phyloP scores from a whole-genome alignment of 805 yeast genomes.

The Saccharomycopsis sp. region DNA sequence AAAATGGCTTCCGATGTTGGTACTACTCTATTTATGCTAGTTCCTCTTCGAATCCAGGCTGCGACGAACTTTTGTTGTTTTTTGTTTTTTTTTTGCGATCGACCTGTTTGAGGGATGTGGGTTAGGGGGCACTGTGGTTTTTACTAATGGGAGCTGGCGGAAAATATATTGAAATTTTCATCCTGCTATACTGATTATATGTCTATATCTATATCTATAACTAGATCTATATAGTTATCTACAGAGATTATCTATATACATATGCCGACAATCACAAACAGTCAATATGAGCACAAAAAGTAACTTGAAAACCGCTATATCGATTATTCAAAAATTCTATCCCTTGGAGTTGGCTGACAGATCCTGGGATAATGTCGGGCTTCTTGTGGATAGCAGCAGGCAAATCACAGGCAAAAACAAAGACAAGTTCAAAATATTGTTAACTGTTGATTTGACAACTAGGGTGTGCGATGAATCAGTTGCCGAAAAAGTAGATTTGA shows the following conservation, averaged over 20 bases:
- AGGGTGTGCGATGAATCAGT: constrained; percentile 85
- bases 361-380: constrained; percentile 94
- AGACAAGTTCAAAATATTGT: constrained; percentile 30
- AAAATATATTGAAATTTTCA: too few relatives aligned
- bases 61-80: background rate
- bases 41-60: background rate
- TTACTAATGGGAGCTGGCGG: too few relatives aligned
- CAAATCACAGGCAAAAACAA: constrained; percentile 28
- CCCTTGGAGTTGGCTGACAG: constrained; percentile 78
- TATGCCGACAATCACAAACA: too few relatives aligned
- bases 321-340: constrained; percentile 62
- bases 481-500: constrained; percentile 40
- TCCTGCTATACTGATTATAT: too few relatives aligned
- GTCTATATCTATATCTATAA: too few relatives aligned
- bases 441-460: constrained; percentile 82
- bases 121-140: too few relatives aligned
- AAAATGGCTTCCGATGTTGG: background rate
- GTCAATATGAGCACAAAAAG: background rate
- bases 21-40: background rate
- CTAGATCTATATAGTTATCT: too few relatives aligned
- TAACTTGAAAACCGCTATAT: constrained; percentile 39
- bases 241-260: too few relatives aligned
- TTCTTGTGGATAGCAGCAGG: constrained; percentile 63
- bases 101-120: too few relatives aligned
- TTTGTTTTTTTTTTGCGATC: background rate